Conservation (phyloP, 768 basidiomycete genomes). For the Suillus clintonianus region DNA sequence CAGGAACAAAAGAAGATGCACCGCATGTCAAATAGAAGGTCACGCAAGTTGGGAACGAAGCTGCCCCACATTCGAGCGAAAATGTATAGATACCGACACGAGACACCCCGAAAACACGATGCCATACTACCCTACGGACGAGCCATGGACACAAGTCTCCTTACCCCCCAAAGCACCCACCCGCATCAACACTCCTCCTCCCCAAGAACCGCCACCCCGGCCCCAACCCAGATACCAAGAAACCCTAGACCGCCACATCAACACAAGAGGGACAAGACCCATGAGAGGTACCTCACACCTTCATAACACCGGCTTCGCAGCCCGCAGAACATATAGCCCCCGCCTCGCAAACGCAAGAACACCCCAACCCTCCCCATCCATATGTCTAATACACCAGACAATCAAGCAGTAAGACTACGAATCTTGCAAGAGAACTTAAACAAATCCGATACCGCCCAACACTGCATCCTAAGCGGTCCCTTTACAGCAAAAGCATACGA, state of each 20-base stretch:
- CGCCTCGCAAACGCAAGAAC: neutral
- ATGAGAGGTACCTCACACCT: neutral
- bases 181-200: too few species aligned
- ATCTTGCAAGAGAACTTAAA: constrained; percentile 33
- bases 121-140: constrained; percentile 14
- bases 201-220: too few species aligned
- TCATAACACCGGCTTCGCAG: too few species aligned
- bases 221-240: neutral
- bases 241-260: neutral
- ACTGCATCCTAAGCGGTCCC: constrained; percentile 16
- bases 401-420: neutral
- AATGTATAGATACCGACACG: neutral
- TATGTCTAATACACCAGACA: neutral
- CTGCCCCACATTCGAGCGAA: neutral
- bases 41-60: too few species aligned
- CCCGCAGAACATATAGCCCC: too few species aligned
- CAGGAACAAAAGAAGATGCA: too few species aligned
- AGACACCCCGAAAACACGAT: constrained; percentile 10
- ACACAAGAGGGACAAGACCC: neutral
- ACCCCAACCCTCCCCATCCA: too few species aligned
- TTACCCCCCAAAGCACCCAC: neutral
- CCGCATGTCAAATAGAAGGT: too few species aligned
- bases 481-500: too few species aligned
- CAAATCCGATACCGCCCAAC: constrained; percentile 23
- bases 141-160: constrained; percentile 11